These are phyloP conservation scores for Mortierella claussenii DNA, from an alignment of 192 early-diverging fungal genomes.

Conservation along the genomic window DNA sequence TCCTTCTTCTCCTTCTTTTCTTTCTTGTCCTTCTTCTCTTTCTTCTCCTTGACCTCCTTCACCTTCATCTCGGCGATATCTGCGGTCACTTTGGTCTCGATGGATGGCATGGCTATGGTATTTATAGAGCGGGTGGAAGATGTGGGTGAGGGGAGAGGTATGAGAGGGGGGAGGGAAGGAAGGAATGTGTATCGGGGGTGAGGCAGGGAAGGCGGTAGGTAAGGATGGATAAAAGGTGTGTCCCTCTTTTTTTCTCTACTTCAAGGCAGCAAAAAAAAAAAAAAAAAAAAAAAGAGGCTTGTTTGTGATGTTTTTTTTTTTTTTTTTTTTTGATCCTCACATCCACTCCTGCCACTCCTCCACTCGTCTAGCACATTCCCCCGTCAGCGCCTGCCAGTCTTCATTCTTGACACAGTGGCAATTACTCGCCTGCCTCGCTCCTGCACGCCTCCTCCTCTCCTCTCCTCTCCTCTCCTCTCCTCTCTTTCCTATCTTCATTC, in stretches of 20 bases:
- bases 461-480: neutral
- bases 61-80: constrained; percentile 43
- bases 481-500: neutral
- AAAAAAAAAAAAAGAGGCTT: neutral
- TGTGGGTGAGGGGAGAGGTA: neutral
- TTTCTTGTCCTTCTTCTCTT: constrained; percentile 58
- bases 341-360: neutral
- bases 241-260: constrained; percentile 6
- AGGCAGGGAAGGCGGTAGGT: neutral
- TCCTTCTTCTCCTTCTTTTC: constrained; percentile 63
- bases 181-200: neutral
- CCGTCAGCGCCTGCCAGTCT: neutral
- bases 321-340: neutral
- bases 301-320: neutral
- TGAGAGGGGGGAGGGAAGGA: neutral
- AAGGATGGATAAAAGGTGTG: neutral
- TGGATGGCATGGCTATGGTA: constrained; percentile 26
- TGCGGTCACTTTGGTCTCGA: constrained; percentile 22
- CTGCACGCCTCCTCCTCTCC: neutral
- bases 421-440: neutral
- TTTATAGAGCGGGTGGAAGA: neutral
- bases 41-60: constrained; percentile 62
- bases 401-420: neutral
- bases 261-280: too few relatives aligned
- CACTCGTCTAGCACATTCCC: neutral